Evolutionary conservation across 495 filamentous ascomycete species (phyloP), one percentile per base, ranked within the genome.

Genomic region (Aspergillus heteromorphus): DNA sequence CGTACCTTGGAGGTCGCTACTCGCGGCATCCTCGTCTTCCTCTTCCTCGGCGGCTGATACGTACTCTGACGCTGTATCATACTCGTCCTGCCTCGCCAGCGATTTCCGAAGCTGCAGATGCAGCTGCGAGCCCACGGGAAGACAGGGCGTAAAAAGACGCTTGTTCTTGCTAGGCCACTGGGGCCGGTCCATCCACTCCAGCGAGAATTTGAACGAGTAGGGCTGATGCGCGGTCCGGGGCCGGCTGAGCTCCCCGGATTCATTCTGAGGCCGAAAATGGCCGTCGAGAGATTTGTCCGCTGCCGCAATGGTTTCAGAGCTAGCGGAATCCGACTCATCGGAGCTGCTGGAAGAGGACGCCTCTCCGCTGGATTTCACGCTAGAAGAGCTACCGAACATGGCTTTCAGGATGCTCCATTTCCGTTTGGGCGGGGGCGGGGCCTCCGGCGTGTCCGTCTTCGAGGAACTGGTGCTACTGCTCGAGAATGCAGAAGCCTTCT

Each of bases 161-260:
- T 83, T 78, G 60, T 87, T 80, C 49, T 77, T 73, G 42, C 74
- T 74, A 2, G 70, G 69, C 57, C 68, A 74, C 18, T 78, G 73
- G 7, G 76, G 78, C 48, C 79, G 77, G 45, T 85, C 83, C 55
- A 84, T 78, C 81, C 81, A 89, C 65, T 92, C 88, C 18, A 91
- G 73, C 0, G 87, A 88, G 67, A 92, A 91, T 58, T 86, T 88
- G 73, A 91, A 92, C 53, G 76, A 83, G 61, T 79, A 87, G 14
- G 74, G 75, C 48, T 84, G 84, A 57, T 85, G 82, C n/a, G 67
- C 65, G 17, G 62, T 69, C 48, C 69, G 73, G 29, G 70, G 73
- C 20, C 68, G 66, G 9, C 52, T 42, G 16, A 63, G 54, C 45
- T 75, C 67, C 19, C 65, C 63, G 21, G 64, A 55, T 47, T 49